phyloP scores from a whole-genome alignment of 768 basidiomycete genomes.

The Calocera viscosa region DNA sequence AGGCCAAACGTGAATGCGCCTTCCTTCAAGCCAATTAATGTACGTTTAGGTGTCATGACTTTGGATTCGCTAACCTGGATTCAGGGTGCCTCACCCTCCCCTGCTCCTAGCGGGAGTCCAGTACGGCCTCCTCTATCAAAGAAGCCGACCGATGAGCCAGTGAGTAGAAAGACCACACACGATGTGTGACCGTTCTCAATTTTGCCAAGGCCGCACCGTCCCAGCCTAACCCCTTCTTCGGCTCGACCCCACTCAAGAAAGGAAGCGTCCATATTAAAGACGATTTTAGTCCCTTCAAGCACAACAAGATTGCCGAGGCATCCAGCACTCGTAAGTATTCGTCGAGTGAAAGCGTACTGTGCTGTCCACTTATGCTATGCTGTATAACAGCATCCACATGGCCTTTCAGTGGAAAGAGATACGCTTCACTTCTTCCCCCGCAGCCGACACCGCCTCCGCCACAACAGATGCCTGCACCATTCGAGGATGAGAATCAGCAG shows the following conservation, averaged over 20 bases:
- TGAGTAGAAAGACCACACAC: conserved; percentile 22
- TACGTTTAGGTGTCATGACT: not conserved
- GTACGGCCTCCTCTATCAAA: conserved; percentile 37
- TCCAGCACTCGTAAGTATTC: conserved; percentile 52
- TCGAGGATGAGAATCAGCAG: conserved; percentile 58
- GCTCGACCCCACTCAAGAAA: conserved; percentile 58
- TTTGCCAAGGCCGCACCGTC: conserved; percentile 2
- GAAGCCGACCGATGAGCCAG: conserved; percentile 44
- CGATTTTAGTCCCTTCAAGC: conserved; percentile 95
- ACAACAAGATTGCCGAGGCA: conserved; percentile 66
- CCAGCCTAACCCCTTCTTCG: conserved; percentile 72
- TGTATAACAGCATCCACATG: conserved; percentile 48
- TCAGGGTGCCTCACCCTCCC: conserved; percentile 13
- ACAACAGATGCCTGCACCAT: conserved; percentile 53
- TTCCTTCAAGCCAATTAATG: conserved; percentile 52
- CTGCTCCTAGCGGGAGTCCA: conserved; percentile 33
- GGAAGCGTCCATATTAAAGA: conserved; percentile 75
- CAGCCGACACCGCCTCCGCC: conserved; percentile 44
- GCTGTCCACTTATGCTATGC: not conserved
- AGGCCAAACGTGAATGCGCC: conserved; percentile 73
- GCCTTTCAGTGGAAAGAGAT: conserved; percentile 86
- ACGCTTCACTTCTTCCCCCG: conserved; percentile 61
- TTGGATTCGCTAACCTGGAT: not conserved
- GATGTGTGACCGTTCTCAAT: not conserved
- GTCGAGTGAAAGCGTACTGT: not conserved